phyloP scores from a whole-genome alignment of 2,329 filamentous ascomycete species.

The Aspergillus sp. region DNA sequence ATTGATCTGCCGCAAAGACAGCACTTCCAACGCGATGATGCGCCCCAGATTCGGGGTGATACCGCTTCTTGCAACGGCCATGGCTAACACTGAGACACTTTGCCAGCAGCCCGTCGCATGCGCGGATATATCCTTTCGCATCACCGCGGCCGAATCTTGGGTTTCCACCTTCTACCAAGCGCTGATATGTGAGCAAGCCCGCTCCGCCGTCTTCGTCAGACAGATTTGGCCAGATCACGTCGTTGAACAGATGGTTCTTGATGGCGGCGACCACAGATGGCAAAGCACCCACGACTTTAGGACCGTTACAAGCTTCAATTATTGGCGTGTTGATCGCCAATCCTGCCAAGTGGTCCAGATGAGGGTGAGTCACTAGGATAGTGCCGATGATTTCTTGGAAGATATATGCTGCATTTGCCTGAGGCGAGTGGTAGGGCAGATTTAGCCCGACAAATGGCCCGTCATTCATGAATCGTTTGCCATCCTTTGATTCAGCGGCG shows the following conservation, averaged over 20 bases:
- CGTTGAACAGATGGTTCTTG: constrained; percentile 94
- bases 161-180: constrained; percentile 81
- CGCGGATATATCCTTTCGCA: constrained; percentile 73
- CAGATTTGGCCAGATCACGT: constrained; percentile 94
- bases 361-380: constrained; percentile 92
- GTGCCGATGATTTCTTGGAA: constrained; percentile 73
- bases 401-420: constrained; percentile 73
- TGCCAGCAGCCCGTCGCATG: constrained; percentile 81
- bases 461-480: constrained; percentile 26
- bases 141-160: constrained; percentile 73
- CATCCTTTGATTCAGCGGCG: constrained; percentile 17
- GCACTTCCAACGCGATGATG: constrained; percentile 52
- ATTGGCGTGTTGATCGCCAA: constrained; percentile 91
- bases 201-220: constrained; percentile 94
- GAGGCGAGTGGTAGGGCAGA: constrained; percentile 56
- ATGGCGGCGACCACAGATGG: constrained; percentile 86
- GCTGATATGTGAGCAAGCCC: constrained; percentile 81
- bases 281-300: constrained; percentile 78
- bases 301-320: constrained; percentile 63
- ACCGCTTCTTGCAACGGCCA: constrained; percentile 73
- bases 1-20: constrained; percentile 38
- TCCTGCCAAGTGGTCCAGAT: constrained; percentile 86
- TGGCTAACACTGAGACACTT: constrained; percentile 84
- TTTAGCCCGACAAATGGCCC: constrained; percentile 76
- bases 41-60: constrained; percentile 37